A percentile compares a stretch with the other conserved stretches of the same genome.
These are phyloP conservation scores for Nakazawaea ernobii DNA, from an alignment of 805 yeast genomes.

Conservation along the genomic window DNA sequence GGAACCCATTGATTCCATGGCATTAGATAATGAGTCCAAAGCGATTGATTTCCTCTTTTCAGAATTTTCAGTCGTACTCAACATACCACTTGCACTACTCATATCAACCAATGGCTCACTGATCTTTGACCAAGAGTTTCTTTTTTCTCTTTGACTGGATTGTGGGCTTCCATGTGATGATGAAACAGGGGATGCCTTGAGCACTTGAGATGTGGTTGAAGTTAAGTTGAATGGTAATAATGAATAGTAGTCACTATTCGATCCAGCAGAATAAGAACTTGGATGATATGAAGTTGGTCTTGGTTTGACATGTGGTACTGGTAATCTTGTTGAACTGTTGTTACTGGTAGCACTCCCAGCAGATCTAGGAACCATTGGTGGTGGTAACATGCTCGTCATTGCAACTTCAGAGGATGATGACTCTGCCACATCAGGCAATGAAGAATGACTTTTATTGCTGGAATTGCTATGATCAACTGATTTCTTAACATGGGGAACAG, in stretches of 20 bases:
- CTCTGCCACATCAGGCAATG: slow-evolving; percentile 2
- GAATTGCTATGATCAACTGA: not conserved
- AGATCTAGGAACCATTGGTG: slow-evolving; percentile 15
- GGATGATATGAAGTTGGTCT: slow-evolving; percentile 87
- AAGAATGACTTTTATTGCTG: slow-evolving; percentile 1
- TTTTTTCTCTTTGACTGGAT: slow-evolving; percentile 18
- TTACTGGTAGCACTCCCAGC: slow-evolving; percentile 11
- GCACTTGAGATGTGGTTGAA: not conserved
- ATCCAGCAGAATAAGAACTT: slow-evolving; percentile 32
- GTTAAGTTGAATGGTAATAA: slow-evolving; percentile 18
- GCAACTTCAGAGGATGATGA: not conserved
- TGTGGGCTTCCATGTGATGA: not conserved
- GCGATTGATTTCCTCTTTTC: slow-evolving; percentile 28
- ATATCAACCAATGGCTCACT: slow-evolving; percentile 27
- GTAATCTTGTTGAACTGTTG: slow-evolving; percentile 25
- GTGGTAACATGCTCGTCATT: slow-evolving; percentile 18
- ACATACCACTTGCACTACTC: slow-evolving; percentile 25
- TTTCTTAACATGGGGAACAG: slow-evolving; percentile 11
- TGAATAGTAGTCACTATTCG: slow-evolving; percentile 22
- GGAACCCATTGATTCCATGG: slow-evolving; percentile 21
- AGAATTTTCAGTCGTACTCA: slow-evolving; percentile 14
- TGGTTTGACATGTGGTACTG: slow-evolving; percentile 52
- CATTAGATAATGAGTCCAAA: slow-evolving; percentile 25
- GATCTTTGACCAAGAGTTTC: slow-evolving; percentile 24
- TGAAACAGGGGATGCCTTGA: not conserved